These are phyloP conservation scores for Dipteronia sinensis DNA, from an alignment of 345 rosid species.

Conservation along the genomic window DNA sequence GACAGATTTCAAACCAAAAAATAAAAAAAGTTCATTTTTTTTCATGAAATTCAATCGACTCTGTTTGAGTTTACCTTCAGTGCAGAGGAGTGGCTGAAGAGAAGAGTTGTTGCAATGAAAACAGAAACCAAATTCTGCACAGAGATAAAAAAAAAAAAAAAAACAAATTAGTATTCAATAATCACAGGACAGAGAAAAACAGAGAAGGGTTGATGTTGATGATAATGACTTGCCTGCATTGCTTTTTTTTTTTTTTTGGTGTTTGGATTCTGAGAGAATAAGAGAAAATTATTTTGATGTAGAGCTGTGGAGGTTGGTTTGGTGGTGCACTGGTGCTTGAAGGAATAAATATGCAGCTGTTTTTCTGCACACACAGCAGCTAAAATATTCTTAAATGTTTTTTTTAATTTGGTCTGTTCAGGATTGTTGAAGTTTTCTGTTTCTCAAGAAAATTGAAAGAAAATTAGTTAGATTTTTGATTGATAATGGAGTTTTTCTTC, in stretches of 20 bases:
- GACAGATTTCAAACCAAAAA: background rate
- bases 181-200: background rate
- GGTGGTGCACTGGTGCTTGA: background rate
- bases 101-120: constrained; percentile 38
- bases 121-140: constrained; percentile 37
- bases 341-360: background rate
- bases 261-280: background rate
- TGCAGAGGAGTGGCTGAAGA: constrained; percentile 52
- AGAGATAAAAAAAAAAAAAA: constrained; percentile 3
- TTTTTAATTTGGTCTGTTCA: background rate
- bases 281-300: background rate
- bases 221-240: background rate
- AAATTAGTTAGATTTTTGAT: background rate
- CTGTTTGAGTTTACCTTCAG: constrained; percentile 43
- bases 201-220: background rate
- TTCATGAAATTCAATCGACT: background rate
- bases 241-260: background rate
- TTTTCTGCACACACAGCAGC: background rate
- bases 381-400: too few species aligned
- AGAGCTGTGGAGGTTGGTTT: background rate
- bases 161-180: too few species aligned
- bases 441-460: background rate
- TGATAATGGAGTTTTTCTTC: background rate
- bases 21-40: background rate
- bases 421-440: background rate